Conservation (phyloP, 164 flowering plant species). For the Vitis cinerea region DNA sequence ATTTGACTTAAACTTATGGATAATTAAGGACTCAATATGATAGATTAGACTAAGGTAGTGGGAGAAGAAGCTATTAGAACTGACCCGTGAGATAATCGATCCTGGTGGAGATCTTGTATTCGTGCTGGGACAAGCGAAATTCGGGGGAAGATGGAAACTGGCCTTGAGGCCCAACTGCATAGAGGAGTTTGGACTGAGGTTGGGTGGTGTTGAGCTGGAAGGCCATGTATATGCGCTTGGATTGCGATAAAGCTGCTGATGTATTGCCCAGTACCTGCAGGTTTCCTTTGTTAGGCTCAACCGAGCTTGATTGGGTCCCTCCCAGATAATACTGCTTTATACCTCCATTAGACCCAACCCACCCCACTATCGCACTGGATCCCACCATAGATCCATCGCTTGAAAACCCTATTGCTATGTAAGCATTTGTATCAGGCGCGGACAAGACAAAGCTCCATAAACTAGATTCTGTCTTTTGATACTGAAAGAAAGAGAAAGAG, state of each 20-base stretch:
- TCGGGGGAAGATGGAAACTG: constrained; percentile 34
- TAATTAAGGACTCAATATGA: too few relatives aligned
- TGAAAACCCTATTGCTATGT: constrained; percentile 30
- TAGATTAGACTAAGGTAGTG: too few relatives aligned
- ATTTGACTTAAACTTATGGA: too few relatives aligned
- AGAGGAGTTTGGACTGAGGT: constrained; percentile 37
- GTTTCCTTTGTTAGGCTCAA: constrained; percentile 45
- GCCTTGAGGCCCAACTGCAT: constrained; percentile 47
- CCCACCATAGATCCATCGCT: constrained; percentile 24
- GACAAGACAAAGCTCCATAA: constrained; percentile 34
- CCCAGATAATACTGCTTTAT: constrained; percentile 42
- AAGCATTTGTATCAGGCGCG: constrained; percentile 13
- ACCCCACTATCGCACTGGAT: constrained; percentile 35
- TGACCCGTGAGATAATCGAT: constrained; percentile 55
- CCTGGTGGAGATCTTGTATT: constrained; percentile 26
- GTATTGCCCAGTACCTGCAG: constrained; percentile 30
- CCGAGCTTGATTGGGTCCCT: constrained; percentile 25
- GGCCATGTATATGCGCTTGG: constrained; percentile 40
- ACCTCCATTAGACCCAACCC: constrained; percentile 10
- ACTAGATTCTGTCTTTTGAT: constrained; percentile 1
- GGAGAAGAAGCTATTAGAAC: not conserved
- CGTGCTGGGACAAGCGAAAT: constrained; percentile 36
- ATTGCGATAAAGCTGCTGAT: constrained; percentile 16
- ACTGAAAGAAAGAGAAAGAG: constrained; percentile 16
- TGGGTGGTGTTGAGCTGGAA: constrained; percentile 46